Evolutionary conservation across 2,329 filamentous ascomycete species (phyloP), one percentile per base, ranked within the genome.

Genomic region (Aspergillus novoparasiticus): DNA sequence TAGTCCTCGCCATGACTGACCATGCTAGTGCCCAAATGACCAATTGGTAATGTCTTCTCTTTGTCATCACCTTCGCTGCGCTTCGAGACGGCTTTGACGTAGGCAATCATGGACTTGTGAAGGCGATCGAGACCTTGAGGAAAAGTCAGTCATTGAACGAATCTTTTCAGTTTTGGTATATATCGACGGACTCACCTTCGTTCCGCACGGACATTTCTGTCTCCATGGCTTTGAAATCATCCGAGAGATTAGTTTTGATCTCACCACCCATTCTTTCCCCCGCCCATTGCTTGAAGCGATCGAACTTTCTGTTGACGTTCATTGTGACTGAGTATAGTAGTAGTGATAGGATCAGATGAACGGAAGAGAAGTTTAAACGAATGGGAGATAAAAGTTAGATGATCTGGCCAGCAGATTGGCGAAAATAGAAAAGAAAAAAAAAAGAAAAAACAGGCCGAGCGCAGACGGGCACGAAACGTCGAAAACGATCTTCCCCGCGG

Each of bases 201-300:
- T 96, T 90, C 67, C 94, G 88, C 72, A 97, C 83, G 62, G 87
- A 85, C 93, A 98, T 98, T 81, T 98, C 94, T 60, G 87, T 84
- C 81, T 98, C 94, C 72, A 98, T 82, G 64, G 87, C 86, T 81
- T 92, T 96, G 86, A 98, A 98, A 74, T 97, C 91, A 58, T 98
- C 93, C 0, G 92, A 91, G 67, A 93, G 88, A 76, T 85, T 88
- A 11, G 94, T 97, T 82, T 93, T 95, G 80, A 89, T 86, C 80
- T 97, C 94, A 68, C 87, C 88, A 72, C 94, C 94, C 92, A 98
- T 97, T 81, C 94, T 92, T 82, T 98, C 94, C 70, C 93, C 93
- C 43, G 94, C 93, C 94, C 94, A 98, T 90, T 98, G 94, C 83
- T 94, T 96, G 84, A 96, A 90, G 75, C 94, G 90, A 81, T 94